Base-by-base conservation (phyloP, 1,284 basidiomycete species). In the Calocybe gambosa region DNA sequence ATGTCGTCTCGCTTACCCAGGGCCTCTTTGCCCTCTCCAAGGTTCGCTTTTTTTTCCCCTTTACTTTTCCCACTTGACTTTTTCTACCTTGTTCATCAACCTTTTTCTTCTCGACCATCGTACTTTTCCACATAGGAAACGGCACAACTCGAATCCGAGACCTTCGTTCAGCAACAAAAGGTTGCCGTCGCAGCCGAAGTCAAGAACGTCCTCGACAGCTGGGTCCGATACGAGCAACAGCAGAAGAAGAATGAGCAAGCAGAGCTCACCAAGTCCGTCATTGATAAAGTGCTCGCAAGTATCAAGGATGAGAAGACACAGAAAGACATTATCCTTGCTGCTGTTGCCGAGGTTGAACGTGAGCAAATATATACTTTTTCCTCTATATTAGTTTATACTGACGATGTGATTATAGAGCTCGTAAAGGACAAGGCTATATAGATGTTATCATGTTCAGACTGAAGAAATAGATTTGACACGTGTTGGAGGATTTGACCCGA, bases 141-240 rank as follows among this genome's bases (percentile, higher is more conserved):
- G 53, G 94, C 94, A 49, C 70, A 85, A 60, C 76, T 95, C 59
- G 95, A 99, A 73, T 78, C 88, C 58, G 85, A 91, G 61, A 85
- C 89, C 50, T 99, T 98, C 61, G 82, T 89, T 51, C 87, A 94
- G 64, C 78, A 82, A 61, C 95, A 99, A 75, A 89, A 91, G 70
- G 85, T 88, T 55, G 82, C 80, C 42, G 73, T 98, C 58, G 85
- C 93, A 31, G 57, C 85, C 42, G 96, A 99, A 74, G 76, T 97
- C 66, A 99, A 98, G 76, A 59, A 84, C 31, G 94, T 99, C 31
- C 82, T 99, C 50, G 96, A 99, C 78, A 90, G 88, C 65, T 98
- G 95, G 94, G 94, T 95, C 51, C 89, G 95, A 63, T 94, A 83
- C 71, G 95, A 99, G 77, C 93, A 96, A 64, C 91, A 94, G 69